Percentiles rank a stretch among this genome's conserved stretches.
phyloP scores from a whole-genome alignment of 441 rosid genomes.

The Pelargonium australe region DNA sequence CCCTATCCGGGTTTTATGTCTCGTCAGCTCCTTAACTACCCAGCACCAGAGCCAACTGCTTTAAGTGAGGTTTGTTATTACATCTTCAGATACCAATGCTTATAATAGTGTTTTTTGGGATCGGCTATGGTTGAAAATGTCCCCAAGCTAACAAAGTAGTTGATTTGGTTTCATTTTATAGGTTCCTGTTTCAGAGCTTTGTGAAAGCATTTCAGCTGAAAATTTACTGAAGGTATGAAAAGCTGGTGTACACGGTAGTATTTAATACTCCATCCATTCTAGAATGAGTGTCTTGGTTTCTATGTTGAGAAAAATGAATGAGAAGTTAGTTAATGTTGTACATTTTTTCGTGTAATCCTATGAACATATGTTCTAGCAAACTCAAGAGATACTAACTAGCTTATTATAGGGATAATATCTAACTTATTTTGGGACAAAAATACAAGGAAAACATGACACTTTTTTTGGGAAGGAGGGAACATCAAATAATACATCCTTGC shows the following conservation, averaged over 20 bases:
- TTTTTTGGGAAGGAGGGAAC: too few relatives aligned
- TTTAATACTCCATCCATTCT: neutral
- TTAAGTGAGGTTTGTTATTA: constrained; percentile 43
- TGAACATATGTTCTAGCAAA: too few relatives aligned
- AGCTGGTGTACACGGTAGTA: neutral
- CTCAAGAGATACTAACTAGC: too few relatives aligned
- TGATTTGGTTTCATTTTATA: constrained; percentile 22
- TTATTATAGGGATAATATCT: too few relatives aligned
- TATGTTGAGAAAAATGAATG: too few relatives aligned
- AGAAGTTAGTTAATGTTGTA: too few relatives aligned
- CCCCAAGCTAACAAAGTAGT: constrained; percentile 5
- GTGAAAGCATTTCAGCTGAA: constrained; percentile 57
- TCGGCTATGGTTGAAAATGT: constrained; percentile 9
- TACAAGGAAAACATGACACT: too few relatives aligned
- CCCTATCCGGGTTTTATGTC: constrained; percentile 85
- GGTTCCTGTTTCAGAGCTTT: constrained; percentile 33
- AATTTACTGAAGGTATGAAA: constrained; percentile 77
- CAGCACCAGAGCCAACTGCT: constrained; percentile 21
- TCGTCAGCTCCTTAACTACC: constrained; percentile 27
- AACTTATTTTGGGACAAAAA: too few relatives aligned
- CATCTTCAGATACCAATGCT: constrained; percentile 8
- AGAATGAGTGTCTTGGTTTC: too few relatives aligned
- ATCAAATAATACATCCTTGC: too few relatives aligned
- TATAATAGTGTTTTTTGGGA: neutral
- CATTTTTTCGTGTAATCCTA: too few relatives aligned